Percentiles rank a stretch among this genome's conserved stretches.
Evolutionary conservation across 495 filamentous ascomycete genomes (phyloP).

Genomic region (Amniculicola lignicola): DNA sequence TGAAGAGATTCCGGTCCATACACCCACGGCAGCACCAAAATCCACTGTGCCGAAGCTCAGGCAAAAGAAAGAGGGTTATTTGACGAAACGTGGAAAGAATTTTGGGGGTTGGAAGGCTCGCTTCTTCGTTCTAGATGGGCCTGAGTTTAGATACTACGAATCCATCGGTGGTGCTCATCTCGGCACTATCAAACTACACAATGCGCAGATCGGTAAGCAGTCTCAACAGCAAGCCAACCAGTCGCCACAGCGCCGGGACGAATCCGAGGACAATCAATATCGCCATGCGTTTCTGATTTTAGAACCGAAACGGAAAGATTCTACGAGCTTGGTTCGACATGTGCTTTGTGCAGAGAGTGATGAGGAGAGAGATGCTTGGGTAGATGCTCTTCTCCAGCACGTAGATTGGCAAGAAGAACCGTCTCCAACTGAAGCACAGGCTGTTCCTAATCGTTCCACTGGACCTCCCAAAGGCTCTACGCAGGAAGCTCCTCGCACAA

Average conservation of each 20-base stretch:
- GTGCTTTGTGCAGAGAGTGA: slow-evolving; percentile 95
- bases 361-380: slow-evolving; percentile 88
- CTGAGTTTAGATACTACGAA: slow-evolving; percentile 88
- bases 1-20: slow-evolving; percentile 44
- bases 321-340: slow-evolving; percentile 83
- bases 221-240: slow-evolving; percentile 58
- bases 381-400: slow-evolving; percentile 82
- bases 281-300: slow-evolving; percentile 92
- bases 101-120: slow-evolving; percentile 99
- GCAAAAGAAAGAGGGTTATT: slow-evolving; percentile 79
- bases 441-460: slow-evolving; percentile 30
- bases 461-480: slow-evolving; percentile 11
- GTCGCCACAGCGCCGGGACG: slow-evolving; percentile 59
- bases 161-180: slow-evolving; percentile 80
- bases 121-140: slow-evolving; percentile 88
- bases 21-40: slow-evolving; percentile 47
- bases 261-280: slow-evolving; percentile 88
- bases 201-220: slow-evolving; percentile 92
- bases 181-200: slow-evolving; percentile 86
- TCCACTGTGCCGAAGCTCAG: slow-evolving; percentile 50
- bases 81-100: slow-evolving; percentile 95
- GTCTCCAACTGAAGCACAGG: slow-evolving; percentile 44
- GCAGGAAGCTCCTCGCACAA: slow-evolving; percentile 27
- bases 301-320: slow-evolving; percentile 96
- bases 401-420: slow-evolving; percentile 63